Base-by-base conservation (phyloP, 805 yeast genomes). In the Torulaspora franciscae region DNA sequence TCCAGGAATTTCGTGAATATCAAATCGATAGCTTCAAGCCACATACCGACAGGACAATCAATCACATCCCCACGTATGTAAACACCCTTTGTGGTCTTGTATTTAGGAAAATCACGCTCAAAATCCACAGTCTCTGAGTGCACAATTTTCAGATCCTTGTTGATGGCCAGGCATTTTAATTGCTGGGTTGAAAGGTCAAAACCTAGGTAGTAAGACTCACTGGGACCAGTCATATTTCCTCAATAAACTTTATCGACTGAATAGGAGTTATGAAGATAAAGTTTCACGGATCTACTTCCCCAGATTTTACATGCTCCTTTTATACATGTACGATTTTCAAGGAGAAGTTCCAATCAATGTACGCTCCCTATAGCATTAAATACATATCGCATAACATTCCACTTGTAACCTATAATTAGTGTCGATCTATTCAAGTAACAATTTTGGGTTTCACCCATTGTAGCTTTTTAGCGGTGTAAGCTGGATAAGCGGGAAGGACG, bases 121-220 rank as follows among this genome's bases (percentile, higher is more conserved):
- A 89, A 88, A 50, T 82, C 89, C 10, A 89, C 83, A 27, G 78
- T 59, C 53, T 75, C 84, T 6, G 84, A 74, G 32, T 73, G 65
- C 25, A 77, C 70, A 23, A 80, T 79, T 29, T 72, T 66, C 44
- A 88, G 68, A 7, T 69, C 55, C 8, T 69, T 73, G 59, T 79
- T 70, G 26, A 85, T 77, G 22, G 83, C 81, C 34, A 88, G 74
- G 36, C 85, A 76, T 63, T 89, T 89, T 55, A 90, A 68, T 59
- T 88, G 96, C 61, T 89, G 97, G 11, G 96, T 89, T 1, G 95
- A 86, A 23, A 90, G 71, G 62, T 90, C 97, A 56, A 88, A 79
- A 1, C 96, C 96, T 48, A 85, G 64, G 57, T 66, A 81, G 45
- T 40, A 59, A 26, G 36, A 48, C 32, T 32, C 52, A 22, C 25